A percentile compares a stretch with the other conserved stretches of the same genome.
phyloP scores from a whole-genome alignment of 176 grass and related monocot genomes.

The Avena insularis region DNA sequence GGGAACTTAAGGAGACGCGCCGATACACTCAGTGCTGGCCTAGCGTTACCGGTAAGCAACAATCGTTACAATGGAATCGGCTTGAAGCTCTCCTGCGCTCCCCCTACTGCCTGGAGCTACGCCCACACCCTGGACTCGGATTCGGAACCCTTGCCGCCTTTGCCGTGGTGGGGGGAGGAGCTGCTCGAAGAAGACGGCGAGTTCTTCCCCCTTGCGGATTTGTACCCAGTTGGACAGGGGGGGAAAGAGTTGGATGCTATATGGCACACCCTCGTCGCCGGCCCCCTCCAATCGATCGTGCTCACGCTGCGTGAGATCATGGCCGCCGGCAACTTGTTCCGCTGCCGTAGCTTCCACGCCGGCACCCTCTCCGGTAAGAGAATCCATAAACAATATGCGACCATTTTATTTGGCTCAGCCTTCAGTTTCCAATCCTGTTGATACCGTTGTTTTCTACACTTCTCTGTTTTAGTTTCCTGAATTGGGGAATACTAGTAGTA shows the following conservation, averaged over 20 bases:
- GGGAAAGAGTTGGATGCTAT: not conserved
- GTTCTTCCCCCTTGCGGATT: not conserved
- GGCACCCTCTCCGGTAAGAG: slow-evolving; percentile 12
- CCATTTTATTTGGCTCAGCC: not conserved
- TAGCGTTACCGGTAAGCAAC: not conserved
- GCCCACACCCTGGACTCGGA: not conserved
- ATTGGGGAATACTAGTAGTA: not conserved
- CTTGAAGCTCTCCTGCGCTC: not conserved
- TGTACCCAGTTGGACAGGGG: not conserved
- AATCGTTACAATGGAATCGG: not conserved
- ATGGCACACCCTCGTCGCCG: not conserved
- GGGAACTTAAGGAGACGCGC: not conserved
- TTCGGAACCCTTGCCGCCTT: not conserved
- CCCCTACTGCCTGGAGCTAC: not conserved
- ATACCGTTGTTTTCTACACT: not conserved
- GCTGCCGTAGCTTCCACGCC: slow-evolving; percentile 19
- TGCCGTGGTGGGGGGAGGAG: not conserved
- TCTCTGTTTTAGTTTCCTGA: not conserved
- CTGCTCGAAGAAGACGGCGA: not conserved
- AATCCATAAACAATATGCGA: not conserved
- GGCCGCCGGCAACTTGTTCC: slow-evolving; percentile 8
- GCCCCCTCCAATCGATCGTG: not conserved
- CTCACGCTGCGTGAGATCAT: slow-evolving; percentile 12
- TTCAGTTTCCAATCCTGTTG: not conserved
- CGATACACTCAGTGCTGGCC: not conserved